Conservation (phyloP, 2,329 filamentous ascomycete genomes). For the Trichoderma guizhouense region DNA sequence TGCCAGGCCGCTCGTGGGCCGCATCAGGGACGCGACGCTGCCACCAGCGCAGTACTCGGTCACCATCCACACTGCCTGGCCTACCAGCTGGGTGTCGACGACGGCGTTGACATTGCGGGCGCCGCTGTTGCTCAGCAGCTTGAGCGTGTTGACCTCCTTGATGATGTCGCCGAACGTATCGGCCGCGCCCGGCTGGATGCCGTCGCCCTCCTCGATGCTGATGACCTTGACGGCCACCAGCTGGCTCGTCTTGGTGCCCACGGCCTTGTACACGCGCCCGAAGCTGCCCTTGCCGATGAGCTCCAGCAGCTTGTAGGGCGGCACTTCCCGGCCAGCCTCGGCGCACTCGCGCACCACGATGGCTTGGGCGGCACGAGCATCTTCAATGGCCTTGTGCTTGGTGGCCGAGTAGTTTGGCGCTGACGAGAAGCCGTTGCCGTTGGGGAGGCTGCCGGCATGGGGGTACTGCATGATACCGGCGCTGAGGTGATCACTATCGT, state of each 20-base stretch:
- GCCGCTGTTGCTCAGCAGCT: conserved; percentile 67
- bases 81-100: conserved; percentile 71
- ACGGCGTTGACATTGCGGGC: conserved; percentile 77
- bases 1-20: conserved; percentile 61
- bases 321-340: conserved; percentile 55
- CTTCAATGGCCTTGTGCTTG: conserved; percentile 59
- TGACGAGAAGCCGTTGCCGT: conserved; percentile 14
- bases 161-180: conserved; percentile 62
- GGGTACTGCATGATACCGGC: conserved; percentile 11
- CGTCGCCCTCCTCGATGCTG: conserved; percentile 70
- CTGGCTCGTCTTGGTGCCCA: conserved; percentile 28
- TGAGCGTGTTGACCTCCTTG: conserved; percentile 62
- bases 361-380: conserved; percentile 65
- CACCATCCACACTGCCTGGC: conserved; percentile 79
- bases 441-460: conserved; percentile 15
- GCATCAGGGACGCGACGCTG: conserved; percentile 70
- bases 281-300: conserved; percentile 72
- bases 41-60: conserved; percentile 82
- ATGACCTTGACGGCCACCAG: conserved; percentile 72
- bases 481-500: not conserved
- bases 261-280: conserved; percentile 69
- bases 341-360: conserved; percentile 59
- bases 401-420: conserved; percentile 11
- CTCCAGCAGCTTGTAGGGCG: conserved; percentile 63
- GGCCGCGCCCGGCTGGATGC: conserved; percentile 51